These are phyloP conservation scores for Nannochloropsis oceanica DNA, from an alignment of 108 stramenopile species.

Conservation along the genomic window DNA sequence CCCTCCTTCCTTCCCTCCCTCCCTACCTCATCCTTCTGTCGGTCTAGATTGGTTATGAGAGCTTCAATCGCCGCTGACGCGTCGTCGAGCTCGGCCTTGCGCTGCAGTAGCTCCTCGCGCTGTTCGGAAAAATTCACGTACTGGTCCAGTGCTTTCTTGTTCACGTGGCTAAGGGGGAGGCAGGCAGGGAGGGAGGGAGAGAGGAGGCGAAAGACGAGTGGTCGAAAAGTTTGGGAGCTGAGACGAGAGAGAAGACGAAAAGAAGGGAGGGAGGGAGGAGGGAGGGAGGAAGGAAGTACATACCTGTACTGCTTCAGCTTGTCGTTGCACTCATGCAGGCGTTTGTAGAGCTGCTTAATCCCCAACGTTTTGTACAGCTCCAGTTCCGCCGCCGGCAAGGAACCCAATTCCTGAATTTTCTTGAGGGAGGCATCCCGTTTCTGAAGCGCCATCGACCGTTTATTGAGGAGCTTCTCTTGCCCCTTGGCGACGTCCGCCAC, in stretches of 20 bases:
- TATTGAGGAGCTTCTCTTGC: conserved; percentile 47
- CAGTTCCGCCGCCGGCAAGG: conserved; percentile 68
- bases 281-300: background rate
- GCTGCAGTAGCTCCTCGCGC: conserved; percentile 64
- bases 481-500: conserved; percentile 10
- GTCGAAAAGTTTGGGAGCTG: background rate
- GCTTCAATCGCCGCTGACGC: conserved; percentile 78
- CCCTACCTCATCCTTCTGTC: conserved; percentile 78
- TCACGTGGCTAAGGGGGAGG: conserved; percentile 55
- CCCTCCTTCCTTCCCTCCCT: background rate
- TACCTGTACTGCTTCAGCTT: conserved; percentile 71
- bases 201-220: background rate
- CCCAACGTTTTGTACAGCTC: conserved; percentile 48
- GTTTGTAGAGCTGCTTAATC: conserved; percentile 53
- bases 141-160: conserved; percentile 99
- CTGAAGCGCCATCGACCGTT: conserved; percentile 66
- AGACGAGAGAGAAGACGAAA: background rate
- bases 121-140: conserved; percentile 92
- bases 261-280: background rate
- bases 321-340: conserved; percentile 49
- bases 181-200: background rate
- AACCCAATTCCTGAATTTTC: conserved; percentile 80
- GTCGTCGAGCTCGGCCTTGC: conserved; percentile 75
- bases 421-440: conserved; percentile 67
- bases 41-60: conserved; percentile 78